These are phyloP conservation scores for Glonium stellatum DNA, from an alignment of 495 filamentous ascomycete species.

Conservation along the genomic window DNA sequence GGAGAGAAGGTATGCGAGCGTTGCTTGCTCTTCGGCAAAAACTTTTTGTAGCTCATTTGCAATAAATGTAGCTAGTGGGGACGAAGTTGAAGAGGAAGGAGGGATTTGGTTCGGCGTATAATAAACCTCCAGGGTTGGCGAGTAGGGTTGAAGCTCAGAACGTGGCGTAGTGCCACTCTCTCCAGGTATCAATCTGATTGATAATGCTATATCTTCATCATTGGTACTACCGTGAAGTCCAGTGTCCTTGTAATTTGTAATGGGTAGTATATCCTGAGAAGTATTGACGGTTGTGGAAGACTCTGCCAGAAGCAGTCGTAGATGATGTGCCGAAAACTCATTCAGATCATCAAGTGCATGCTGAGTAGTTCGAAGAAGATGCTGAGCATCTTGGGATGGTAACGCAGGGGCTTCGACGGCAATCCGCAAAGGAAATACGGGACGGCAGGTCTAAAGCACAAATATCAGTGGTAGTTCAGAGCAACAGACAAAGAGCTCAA, in stretches of 20 bases:
- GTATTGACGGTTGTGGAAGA: constrained; percentile 28
- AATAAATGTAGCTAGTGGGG: constrained; percentile 71
- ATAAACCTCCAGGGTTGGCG: constrained; percentile 67
- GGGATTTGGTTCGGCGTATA: constrained; percentile 72
- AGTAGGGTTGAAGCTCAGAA: constrained; percentile 59
- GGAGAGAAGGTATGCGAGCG: constrained; percentile 74
- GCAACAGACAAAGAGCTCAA: constrained; percentile 21
- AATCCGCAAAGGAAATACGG: constrained; percentile 81
- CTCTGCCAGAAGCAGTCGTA: constrained; percentile 64
- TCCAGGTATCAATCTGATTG: constrained; percentile 60
- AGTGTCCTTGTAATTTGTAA: not conserved
- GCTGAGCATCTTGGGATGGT: constrained; percentile 60
- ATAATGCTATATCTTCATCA: constrained; percentile 54
- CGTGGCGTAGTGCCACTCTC: constrained; percentile 46
- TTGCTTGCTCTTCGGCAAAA: constrained; percentile 85
- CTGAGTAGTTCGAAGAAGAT: constrained; percentile 75
- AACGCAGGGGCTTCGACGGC: constrained; percentile 65
- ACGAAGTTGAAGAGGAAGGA: constrained; percentile 58
- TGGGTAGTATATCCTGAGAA: constrained; percentile 18
- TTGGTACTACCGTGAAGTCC: constrained; percentile 20
- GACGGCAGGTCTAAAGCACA: constrained; percentile 63
- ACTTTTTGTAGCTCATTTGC: constrained; percentile 69
- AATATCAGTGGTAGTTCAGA: constrained; percentile 22
- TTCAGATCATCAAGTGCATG: constrained; percentile 85
- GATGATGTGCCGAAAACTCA: constrained; percentile 84